phyloP scores from a whole-genome alignment of 1,284 basidiomycete species.

The Wallemia mellicola region DNA sequence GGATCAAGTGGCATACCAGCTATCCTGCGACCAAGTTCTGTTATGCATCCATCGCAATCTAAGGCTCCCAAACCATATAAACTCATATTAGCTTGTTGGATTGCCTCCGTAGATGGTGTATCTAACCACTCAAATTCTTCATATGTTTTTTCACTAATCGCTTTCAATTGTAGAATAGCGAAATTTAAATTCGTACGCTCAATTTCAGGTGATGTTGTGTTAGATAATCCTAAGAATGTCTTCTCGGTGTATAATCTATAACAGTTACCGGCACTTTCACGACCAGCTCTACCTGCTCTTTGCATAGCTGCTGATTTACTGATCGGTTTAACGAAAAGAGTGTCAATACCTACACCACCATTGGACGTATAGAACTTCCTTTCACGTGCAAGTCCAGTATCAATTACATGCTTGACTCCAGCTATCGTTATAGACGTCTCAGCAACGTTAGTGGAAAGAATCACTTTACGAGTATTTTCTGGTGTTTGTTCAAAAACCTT shows the following conservation, averaged over 20 bases:
- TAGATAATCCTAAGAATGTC: constrained; percentile 27
- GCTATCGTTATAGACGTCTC: constrained; percentile 94
- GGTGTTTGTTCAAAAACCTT: constrained; percentile 49
- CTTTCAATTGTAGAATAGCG: constrained; percentile 71
- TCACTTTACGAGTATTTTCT: constrained; percentile 50
- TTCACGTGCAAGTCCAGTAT: constrained; percentile 83
- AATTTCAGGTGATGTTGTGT: constrained; percentile 58
- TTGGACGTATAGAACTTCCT: constrained; percentile 35
- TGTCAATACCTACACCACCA: constrained; percentile 53
- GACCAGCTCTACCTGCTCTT: constrained; percentile 63
- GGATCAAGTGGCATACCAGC: constrained; percentile 59
- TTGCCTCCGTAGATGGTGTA: constrained; percentile 11
- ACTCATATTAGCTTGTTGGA: constrained; percentile 36
- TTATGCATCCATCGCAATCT: constrained; percentile 26
- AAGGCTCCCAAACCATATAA: constrained; percentile 47
- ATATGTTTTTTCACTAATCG: constrained; percentile 29
- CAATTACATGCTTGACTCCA: constrained; percentile 78
- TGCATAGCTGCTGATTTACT: constrained; percentile 74
- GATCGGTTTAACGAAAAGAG: constrained; percentile 51
- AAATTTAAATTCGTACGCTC: constrained; percentile 60
- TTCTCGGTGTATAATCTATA: constrained; percentile 63
- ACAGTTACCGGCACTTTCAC: constrained; percentile 68
- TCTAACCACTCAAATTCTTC: constrained; percentile 3
- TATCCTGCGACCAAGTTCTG: constrained; percentile 41
- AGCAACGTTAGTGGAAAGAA: constrained; percentile 84